These are phyloP conservation scores for Epichloe gansuensis DNA, from an alignment of 2,329 filamentous ascomycete genomes.

Conservation along the genomic window DNA sequence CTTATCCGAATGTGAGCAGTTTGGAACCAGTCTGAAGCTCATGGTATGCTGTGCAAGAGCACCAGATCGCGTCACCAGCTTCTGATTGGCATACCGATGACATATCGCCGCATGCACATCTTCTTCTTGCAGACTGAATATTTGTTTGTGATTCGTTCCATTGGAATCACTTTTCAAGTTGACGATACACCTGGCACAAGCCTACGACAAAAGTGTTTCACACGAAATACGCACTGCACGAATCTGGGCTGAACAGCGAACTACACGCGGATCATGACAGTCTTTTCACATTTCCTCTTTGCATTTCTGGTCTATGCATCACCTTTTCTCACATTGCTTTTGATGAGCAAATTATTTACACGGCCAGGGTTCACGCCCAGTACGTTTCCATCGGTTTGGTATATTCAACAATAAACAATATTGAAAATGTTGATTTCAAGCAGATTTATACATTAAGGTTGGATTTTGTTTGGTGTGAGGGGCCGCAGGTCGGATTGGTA, in stretches of 20 bases:
- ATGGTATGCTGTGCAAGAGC: constrained; percentile 87
- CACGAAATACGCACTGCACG: not conserved
- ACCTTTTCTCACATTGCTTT: not conserved
- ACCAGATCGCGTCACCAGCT: constrained; percentile 44
- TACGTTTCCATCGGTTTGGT: not conserved
- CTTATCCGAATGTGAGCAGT: constrained; percentile 73
- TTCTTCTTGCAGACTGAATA: not conserved
- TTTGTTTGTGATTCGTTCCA: not conserved
- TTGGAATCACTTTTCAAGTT: not conserved
- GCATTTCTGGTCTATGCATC: not conserved
- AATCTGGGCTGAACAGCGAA: not conserved
- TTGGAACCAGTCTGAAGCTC: constrained; percentile 77
- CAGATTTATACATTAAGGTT: not conserved
- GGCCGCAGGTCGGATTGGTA: not conserved
- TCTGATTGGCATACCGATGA: constrained; percentile 19
- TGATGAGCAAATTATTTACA: not conserved
- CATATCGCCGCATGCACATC: not conserved
- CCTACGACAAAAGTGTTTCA: not conserved
- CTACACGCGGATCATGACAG: not conserved
- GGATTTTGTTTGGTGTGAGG: not conserved
- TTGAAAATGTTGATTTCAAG: not conserved
- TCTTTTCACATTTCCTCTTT: not conserved
- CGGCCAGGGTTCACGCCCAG: not conserved
- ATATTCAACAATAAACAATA: not conserved
- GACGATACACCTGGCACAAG: not conserved